These are phyloP conservation scores for Leptomonas seymouri DNA, from an alignment of 208 protist species.

Conservation along the genomic window DNA sequence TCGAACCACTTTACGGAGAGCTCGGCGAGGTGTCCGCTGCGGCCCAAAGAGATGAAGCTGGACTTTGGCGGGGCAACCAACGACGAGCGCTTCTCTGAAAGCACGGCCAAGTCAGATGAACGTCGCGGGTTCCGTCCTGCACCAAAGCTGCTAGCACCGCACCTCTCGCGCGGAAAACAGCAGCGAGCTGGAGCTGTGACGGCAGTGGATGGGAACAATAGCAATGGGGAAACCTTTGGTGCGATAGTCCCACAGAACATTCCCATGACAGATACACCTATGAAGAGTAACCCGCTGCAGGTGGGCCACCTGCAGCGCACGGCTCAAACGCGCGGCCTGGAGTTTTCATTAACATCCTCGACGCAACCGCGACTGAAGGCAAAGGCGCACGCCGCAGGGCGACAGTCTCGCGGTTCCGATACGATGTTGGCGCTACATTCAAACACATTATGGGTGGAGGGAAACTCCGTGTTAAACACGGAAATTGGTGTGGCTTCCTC, in stretches of 20 bases:
- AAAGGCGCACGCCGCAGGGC: background rate
- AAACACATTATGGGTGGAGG: constrained; percentile 67
- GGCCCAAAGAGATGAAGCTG: constrained; percentile 69
- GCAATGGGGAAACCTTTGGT: background rate
- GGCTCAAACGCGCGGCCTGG: constrained; percentile 3
- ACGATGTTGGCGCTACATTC: constrained; percentile 2
- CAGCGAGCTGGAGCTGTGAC: background rate
- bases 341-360: constrained; percentile 21
- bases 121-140: constrained; percentile 35
- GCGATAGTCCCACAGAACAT: background rate
- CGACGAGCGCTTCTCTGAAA: constrained; percentile 35
- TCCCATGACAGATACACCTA: constrained; percentile 2
- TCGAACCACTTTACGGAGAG: constrained; percentile 15
- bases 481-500: constrained; percentile 48
- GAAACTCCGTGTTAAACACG: constrained; percentile 61
- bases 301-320: background rate
- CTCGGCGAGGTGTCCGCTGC: constrained; percentile 35
- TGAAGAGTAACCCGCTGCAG: constrained; percentile 12
- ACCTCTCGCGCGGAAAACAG: constrained; percentile 2
- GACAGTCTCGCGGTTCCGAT: constrained; percentile 21
- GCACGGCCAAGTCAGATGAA: constrained; percentile 14
- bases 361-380: constrained; percentile 14
- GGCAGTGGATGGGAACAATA: background rate
- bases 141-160: constrained; percentile 21
- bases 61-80: constrained; percentile 13